Percentiles rank a stretch among this genome's conserved stretches.
Evolutionary conservation across 2,329 filamentous ascomycete genomes (phyloP).

Genomic region (Aspergillus neoniger): DNA sequence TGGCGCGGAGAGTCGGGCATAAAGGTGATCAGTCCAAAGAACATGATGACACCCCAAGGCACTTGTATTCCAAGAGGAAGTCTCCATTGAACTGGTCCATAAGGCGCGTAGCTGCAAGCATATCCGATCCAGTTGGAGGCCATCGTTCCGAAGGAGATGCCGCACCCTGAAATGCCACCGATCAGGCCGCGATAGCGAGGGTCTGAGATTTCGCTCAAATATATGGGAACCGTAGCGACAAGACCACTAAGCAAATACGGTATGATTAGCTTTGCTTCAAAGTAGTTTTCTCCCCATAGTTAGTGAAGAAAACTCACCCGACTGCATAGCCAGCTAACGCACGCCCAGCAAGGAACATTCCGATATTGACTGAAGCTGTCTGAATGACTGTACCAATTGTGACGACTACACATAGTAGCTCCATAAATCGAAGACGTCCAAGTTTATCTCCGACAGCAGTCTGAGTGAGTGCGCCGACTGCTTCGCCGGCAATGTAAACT

Average conservation of each 20-base stretch:
- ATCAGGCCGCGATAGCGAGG: conserved; percentile 55
- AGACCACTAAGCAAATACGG: conserved; percentile 40
- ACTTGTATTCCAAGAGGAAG: conserved; percentile 58
- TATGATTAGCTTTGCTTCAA: not conserved
- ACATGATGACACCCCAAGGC: conserved; percentile 58
- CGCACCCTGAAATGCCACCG: conserved; percentile 56
- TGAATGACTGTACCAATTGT: conserved; percentile 58
- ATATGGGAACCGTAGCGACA: conserved; percentile 57
- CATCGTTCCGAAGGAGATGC: conserved; percentile 59
- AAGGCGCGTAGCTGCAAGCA: conserved; percentile 56
- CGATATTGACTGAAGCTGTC: conserved; percentile 57
- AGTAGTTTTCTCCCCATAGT: not conserved
- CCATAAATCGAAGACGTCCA: conserved; percentile 57
- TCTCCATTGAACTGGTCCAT: conserved; percentile 57
- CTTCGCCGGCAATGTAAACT: conserved; percentile 63
- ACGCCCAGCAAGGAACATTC: conserved; percentile 56
- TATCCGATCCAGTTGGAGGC: conserved; percentile 61
- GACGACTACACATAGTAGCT: conserved; percentile 56
- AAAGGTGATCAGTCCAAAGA: conserved; percentile 56
- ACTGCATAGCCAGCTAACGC: conserved; percentile 51
- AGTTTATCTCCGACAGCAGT: conserved; percentile 57
- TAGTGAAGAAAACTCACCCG: conserved; percentile 36
- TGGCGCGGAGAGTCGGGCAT: conserved; percentile 60
- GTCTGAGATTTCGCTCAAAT: conserved; percentile 57
- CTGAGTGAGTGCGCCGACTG: conserved; percentile 56